Conservation (phyloP, 257 asterid species). For the Jasminum sambac region DNA sequence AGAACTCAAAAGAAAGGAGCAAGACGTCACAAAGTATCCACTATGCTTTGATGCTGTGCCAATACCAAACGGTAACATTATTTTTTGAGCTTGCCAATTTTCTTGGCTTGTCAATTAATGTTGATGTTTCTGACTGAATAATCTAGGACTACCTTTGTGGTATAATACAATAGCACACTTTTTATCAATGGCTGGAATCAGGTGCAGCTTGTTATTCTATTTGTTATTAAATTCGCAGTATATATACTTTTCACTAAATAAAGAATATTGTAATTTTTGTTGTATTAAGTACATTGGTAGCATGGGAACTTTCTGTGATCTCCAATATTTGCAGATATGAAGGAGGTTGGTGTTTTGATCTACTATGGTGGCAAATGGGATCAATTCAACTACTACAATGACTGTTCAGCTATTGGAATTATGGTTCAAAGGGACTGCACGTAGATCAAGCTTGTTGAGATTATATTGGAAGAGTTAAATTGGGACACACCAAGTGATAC, state of each 20-base stretch:
- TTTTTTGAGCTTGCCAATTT: background rate
- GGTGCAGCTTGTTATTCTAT: background rate
- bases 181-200: background rate
- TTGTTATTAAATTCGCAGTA: background rate
- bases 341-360: background rate
- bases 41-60: background rate
- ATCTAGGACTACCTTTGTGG: background rate
- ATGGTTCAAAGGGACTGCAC: background rate
- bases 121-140: background rate
- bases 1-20: background rate
- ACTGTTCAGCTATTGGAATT: background rate
- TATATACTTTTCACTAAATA: too few species aligned
- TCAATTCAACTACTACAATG: background rate
- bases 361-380: background rate
- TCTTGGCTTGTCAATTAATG: too few species aligned
- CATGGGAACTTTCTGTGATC: background rate
- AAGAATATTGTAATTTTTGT: too few species aligned
- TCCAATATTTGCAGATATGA: background rate
- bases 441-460: background rate
- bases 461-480: background rate
- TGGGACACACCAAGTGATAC: background rate
- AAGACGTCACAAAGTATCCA: background rate
- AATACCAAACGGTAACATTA: background rate
- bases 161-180: background rate
- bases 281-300: too few species aligned